phyloP scores from a whole-genome alignment of 352 stramenopile genomes.

The Globisporangium barbulae region DNA sequence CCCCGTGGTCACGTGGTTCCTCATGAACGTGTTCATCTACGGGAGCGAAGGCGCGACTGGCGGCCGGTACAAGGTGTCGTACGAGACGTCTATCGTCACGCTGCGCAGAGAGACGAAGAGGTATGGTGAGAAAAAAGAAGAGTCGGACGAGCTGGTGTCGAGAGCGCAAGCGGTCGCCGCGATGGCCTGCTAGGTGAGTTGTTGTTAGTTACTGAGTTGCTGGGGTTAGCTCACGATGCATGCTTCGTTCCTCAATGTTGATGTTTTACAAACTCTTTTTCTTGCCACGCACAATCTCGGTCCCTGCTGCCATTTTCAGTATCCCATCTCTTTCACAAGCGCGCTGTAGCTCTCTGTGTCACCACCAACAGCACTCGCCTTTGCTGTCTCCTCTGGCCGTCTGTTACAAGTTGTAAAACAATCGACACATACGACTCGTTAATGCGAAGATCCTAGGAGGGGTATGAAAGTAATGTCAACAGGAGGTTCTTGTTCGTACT shows the following conservation, averaged over 20 bases:
- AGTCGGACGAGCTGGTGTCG: not conserved
- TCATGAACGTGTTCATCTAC: constrained; percentile 82
- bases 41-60: constrained; percentile 72
- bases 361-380: not conserved
- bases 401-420: not conserved
- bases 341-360: constrained; percentile 42
- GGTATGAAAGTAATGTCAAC: too few species aligned
- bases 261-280: not conserved
- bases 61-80: constrained; percentile 62
- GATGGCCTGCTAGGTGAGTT: constrained; percentile 13
- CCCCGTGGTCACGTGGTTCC: constrained; percentile 69
- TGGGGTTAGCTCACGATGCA: not conserved
- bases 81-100: constrained; percentile 37
- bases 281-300: not conserved
- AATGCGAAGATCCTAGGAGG: not conserved
- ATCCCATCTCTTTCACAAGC: constrained; percentile 76
- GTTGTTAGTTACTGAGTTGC: not conserved
- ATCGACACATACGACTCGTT: not conserved
- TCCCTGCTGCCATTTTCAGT: constrained; percentile 27
- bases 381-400: constrained; percentile 2
- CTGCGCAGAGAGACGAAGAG: not conserved
- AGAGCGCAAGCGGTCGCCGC: constrained; percentile 2
- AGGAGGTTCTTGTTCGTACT: constrained; percentile 26
- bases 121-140: not conserved
- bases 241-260: not conserved